Conservation (phyloP, 768 basidiomycete genomes). For the Cantharellus cinnabarinus region DNA sequence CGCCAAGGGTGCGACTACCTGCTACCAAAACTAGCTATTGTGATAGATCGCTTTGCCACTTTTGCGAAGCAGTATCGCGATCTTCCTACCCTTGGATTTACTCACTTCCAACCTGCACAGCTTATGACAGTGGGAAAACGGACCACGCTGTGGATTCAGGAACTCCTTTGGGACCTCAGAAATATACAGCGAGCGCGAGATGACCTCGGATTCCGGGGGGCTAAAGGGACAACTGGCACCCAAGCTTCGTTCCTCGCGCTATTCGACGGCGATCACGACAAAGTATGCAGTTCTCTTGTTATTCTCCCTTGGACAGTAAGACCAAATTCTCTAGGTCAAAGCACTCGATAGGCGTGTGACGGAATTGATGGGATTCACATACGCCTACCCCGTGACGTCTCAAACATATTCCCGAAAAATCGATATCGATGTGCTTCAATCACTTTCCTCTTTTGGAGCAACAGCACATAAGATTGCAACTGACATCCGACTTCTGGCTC, state of each 20-base stretch:
- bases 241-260: conserved; percentile 89
- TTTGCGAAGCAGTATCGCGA: conserved; percentile 77
- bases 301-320: neutral
- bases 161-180: conserved; percentile 88
- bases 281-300: conserved; percentile 24
- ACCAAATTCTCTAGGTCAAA: conserved; percentile 39
- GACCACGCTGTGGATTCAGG: conserved; percentile 93
- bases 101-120: conserved; percentile 98
- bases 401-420: conserved; percentile 99
- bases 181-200: conserved; percentile 78
- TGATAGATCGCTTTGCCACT: conserved; percentile 69
- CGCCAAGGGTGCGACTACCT: conserved; percentile 70
- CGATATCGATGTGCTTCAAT: conserved; percentile 78
- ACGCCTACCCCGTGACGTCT: conserved; percentile 93
- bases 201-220: conserved; percentile 91
- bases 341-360: conserved; percentile 78
- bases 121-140: conserved; percentile 96
- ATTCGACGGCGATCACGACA: conserved; percentile 88
- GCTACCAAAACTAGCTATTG: conserved; percentile 66
- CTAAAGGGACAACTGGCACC: conserved; percentile 98
- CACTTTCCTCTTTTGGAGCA: conserved; percentile 75
- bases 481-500: conserved; percentile 82
- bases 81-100: conserved; percentile 89
- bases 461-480: conserved; percentile 98
- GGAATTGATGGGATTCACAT: conserved; percentile 75